phyloP scores from a whole-genome alignment of 2,329 filamentous ascomycete species.

The Penicillium sp. region DNA sequence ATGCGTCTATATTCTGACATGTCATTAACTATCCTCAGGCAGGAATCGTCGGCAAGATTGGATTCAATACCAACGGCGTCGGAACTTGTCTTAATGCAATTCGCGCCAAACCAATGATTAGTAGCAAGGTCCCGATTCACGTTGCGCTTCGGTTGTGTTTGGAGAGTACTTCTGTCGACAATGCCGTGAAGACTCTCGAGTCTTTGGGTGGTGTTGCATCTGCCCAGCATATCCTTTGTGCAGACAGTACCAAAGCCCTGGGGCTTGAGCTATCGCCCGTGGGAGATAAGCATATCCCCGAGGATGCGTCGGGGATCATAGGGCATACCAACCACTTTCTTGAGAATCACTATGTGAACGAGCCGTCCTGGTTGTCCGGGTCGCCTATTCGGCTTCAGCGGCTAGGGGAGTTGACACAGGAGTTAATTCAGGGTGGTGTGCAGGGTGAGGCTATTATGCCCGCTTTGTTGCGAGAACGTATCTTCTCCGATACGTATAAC shows the following conservation, averaged over 20 bases:
- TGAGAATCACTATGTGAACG: constrained; percentile 33
- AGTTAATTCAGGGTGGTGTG: constrained; percentile 22
- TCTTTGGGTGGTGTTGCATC: constrained; percentile 52
- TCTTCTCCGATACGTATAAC: constrained; percentile 41
- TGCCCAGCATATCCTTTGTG: constrained; percentile 56
- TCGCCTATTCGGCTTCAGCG: constrained; percentile 35
- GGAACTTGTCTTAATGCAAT: constrained; percentile 63
- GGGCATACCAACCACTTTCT: constrained; percentile 49
- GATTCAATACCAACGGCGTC: constrained; percentile 59
- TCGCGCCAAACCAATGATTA: constrained; percentile 54
- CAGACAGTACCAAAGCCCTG: constrained; percentile 40
- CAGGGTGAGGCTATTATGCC: constrained; percentile 23
- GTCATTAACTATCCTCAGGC: constrained; percentile 30
- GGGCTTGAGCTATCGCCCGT: constrained; percentile 32
- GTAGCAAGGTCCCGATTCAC: constrained; percentile 57
- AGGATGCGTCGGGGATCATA: constrained; percentile 34
- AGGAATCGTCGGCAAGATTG: constrained; percentile 64
- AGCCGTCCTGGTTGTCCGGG: constrained; percentile 33
- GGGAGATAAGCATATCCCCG: constrained; percentile 35
- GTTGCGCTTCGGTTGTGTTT: constrained; percentile 57
- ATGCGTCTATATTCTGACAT: background rate
- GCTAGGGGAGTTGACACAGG: constrained; percentile 23
- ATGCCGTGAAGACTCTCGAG: constrained; percentile 49
- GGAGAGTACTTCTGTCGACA: constrained; percentile 49
- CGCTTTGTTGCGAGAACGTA: constrained; percentile 25